Evolutionary conservation across 345 rosid species (phyloP).

Genomic region (Melaleuca quinquenervia): DNA sequence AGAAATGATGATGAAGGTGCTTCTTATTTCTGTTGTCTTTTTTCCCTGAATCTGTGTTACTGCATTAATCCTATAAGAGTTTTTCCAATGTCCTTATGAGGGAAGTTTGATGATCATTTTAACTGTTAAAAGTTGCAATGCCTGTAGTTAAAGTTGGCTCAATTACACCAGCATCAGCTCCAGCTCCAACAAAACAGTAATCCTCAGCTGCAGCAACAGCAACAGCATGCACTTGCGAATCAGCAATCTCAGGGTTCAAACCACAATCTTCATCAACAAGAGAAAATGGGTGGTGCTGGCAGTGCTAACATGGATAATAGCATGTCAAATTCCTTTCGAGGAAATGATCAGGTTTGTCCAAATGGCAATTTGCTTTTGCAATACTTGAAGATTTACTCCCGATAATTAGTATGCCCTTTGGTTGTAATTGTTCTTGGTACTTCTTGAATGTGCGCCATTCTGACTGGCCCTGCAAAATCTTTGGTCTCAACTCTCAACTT

Average conservation of each 20-base stretch:
- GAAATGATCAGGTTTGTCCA: constrained; percentile 85
- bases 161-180: background rate
- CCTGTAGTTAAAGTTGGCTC: background rate
- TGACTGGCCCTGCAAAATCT: background rate
- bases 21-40: background rate
- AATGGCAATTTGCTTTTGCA: background rate
- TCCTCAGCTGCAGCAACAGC: constrained; percentile 1
- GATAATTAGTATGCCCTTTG: background rate
- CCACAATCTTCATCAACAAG: constrained; percentile 71
- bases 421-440: background rate
- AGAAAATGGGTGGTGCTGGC: constrained; percentile 69
- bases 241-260: constrained; percentile 6
- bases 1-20: constrained; percentile 60
- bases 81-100: background rate
- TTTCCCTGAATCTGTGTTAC: background rate
- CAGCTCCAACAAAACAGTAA: constrained; percentile 1
- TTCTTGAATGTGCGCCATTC: background rate
- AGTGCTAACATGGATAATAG: constrained; percentile 67
- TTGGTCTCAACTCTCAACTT: background rate
- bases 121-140: background rate
- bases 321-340: constrained; percentile 88
- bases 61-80: background rate
- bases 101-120: background rate
- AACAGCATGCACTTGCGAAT: background rate
- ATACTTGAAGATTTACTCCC: background rate